Conservation (phyloP, 352 stramenopile species). For the Thalassiosira oceanica region DNA sequence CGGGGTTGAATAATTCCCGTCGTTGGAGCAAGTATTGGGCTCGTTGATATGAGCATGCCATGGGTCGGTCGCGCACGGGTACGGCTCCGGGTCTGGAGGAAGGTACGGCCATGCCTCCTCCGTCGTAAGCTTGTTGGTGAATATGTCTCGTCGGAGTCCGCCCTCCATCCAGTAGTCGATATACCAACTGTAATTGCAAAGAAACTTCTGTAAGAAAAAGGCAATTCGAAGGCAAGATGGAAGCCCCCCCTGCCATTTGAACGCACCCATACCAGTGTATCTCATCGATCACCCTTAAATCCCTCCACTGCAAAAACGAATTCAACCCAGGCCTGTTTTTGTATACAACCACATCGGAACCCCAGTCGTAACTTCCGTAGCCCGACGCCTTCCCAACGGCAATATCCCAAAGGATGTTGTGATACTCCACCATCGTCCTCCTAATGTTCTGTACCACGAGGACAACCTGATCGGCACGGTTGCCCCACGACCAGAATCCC, state of each 20-base stretch:
- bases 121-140: constrained; percentile 40
- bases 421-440: constrained; percentile 40
- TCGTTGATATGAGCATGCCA: constrained; percentile 1
- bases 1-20: neutral
- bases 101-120: constrained; percentile 20
- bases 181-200: constrained; percentile 30
- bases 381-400: constrained; percentile 40
- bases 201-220: neutral
- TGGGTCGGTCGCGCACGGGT: neutral
- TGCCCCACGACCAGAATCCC: constrained; percentile 43
- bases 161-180: constrained; percentile 55
- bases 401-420: constrained; percentile 57
- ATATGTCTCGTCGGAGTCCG: constrained; percentile 38
- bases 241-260: constrained; percentile 2
- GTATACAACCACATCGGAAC: no score
- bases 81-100: neutral
- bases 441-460: constrained; percentile 43
- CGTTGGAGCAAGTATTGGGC: constrained; percentile 7
- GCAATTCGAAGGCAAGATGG: neutral
- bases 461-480: constrained; percentile 44
- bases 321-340: constrained; percentile 14
- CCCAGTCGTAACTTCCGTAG: constrained; percentile 3
- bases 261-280: constrained; percentile 45
- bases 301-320: constrained; percentile 41
- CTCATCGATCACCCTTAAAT: constrained; percentile 52